Conservation (phyloP, 352 stramenopile species). For the Pythium graminicola region DNA sequence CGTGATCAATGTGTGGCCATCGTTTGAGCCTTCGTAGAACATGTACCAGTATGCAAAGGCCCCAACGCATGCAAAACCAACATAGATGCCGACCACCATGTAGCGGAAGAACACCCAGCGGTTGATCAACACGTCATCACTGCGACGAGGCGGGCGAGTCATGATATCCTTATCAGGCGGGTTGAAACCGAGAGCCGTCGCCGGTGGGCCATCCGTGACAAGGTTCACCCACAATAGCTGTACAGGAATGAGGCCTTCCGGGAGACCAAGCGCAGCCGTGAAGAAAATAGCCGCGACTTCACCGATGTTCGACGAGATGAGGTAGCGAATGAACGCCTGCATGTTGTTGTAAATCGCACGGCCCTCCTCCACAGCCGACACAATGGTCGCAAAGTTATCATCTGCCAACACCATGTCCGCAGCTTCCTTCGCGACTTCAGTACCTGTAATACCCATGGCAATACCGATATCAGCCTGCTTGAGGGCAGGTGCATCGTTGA, state of each 20-base stretch:
- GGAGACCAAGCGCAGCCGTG: conserved; percentile 92
- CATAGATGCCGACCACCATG: conserved; percentile 94
- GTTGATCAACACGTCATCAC: conserved; percentile 97
- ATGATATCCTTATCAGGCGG: conserved; percentile 97
- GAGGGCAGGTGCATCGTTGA: conserved; percentile 98
- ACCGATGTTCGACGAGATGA: conserved; percentile 99
- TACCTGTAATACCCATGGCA: conserved; percentile 98
- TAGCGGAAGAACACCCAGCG: conserved; percentile 97
- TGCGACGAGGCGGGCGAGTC: conserved; percentile 91
- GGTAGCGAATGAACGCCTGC: conserved; percentile 98
- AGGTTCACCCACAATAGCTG: conserved; percentile 99
- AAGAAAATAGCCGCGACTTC: conserved; percentile 99
- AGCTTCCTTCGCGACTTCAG: conserved; percentile 97
- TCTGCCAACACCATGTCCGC: conserved; percentile 98
- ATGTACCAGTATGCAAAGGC: conserved; percentile 95
- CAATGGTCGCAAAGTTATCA: conserved; percentile 99
- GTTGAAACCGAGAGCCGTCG: conserved; percentile 98
- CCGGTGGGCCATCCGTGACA: conserved; percentile 97
- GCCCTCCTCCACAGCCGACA: conserved; percentile 84
- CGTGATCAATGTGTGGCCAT: conserved; percentile 88
- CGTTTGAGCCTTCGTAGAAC: conserved; percentile 86
- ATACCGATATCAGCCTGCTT: conserved; percentile 98
- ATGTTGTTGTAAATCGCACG: conserved; percentile 95
- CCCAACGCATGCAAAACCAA: conserved; percentile 87
- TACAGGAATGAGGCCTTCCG: conserved; percentile 96